Base-by-base conservation (phyloP, 345 rosid species). In the Ceriops zippeliana region DNA sequence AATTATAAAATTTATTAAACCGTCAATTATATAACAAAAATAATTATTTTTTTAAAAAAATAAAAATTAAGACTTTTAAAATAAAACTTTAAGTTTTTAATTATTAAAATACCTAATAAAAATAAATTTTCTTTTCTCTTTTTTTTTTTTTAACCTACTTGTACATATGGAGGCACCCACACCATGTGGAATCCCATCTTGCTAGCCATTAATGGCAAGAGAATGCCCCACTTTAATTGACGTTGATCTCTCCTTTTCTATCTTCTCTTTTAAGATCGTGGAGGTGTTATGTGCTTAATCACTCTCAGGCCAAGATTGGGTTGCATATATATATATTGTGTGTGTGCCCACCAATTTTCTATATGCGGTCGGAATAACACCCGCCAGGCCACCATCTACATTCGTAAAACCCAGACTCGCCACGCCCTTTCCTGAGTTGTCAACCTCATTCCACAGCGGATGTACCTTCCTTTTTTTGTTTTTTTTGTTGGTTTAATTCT, bases 351-450 rank as follows among this genome's bases (percentile, higher is more conserved):
- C 19, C 21, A 7, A 9, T 42, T 21, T 19, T 10, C 52, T 24
- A 20, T 30, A 22, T 37, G 52, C 34, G 28, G 68, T 54, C 72
- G 56, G 56, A 73, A 73, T 54, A 73, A 67, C 62, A 34, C 8
- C 8, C 37, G 37, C 37, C 49, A 38, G 47, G 62, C 68, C 47
- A 67, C 63, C 68, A 67, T 27, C 67, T 30, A 28, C 34, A 52
- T 27, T 61, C 56, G 67, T 52, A 7, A 62, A 67, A 53, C 17
- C 34, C 67, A 42, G 28, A 42, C 54, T 62, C 16, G 58, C 31
- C 70, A 21, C 56, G 26, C 49, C 10, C 17, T 53, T 20, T 4
- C 37, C 37, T 34, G 37, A 7, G 1, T 5, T 32, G 35, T 0
- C 35, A 6, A 6, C 1, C 27, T 17, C 38, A 57, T 37, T 37